Conservation (phyloP, 305 asterid genomes). For the Withania somnifera region DNA sequence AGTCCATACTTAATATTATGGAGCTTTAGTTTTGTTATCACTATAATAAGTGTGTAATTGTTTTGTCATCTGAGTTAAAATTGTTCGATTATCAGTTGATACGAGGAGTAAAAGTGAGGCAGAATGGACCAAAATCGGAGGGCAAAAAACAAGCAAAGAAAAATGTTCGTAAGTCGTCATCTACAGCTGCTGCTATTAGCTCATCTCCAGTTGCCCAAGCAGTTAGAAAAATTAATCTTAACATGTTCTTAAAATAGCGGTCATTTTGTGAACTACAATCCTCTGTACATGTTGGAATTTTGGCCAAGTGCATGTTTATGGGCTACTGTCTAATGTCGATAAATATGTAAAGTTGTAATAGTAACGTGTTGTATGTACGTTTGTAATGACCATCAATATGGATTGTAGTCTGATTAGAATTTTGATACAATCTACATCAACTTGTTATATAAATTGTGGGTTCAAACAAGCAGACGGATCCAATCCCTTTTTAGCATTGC, state of each 20-base stretch:
- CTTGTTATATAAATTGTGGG: no score
- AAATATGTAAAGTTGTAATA: background rate
- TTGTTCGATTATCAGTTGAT: slow-evolving; percentile 42
- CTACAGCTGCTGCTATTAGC: background rate
- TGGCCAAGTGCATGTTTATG: background rate
- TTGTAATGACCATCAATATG: no score
- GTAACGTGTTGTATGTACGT: no score
- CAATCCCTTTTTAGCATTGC: no score
- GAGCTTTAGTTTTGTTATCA: background rate
- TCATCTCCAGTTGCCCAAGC: slow-evolving; percentile 16
- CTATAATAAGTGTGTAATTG: background rate
- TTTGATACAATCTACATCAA: no score
- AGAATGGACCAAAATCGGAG: slow-evolving; percentile 48
- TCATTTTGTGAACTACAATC: background rate
- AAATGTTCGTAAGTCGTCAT: slow-evolving; percentile 28
- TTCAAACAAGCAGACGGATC: no score
- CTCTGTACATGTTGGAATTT: background rate
- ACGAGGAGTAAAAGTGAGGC: slow-evolving; percentile 86
- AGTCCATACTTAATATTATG: background rate
- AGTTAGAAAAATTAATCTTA: background rate
- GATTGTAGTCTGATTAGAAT: no score
- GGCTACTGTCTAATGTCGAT: background rate
- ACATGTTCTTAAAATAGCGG: background rate
- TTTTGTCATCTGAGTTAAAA: background rate
- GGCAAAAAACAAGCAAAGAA: slow-evolving; percentile 56